A percentile compares a stretch with the other conserved stretches of the same genome.
phyloP scores from a whole-genome alignment of 768 basidiomycete genomes.

The Clavulina sp. region DNA sequence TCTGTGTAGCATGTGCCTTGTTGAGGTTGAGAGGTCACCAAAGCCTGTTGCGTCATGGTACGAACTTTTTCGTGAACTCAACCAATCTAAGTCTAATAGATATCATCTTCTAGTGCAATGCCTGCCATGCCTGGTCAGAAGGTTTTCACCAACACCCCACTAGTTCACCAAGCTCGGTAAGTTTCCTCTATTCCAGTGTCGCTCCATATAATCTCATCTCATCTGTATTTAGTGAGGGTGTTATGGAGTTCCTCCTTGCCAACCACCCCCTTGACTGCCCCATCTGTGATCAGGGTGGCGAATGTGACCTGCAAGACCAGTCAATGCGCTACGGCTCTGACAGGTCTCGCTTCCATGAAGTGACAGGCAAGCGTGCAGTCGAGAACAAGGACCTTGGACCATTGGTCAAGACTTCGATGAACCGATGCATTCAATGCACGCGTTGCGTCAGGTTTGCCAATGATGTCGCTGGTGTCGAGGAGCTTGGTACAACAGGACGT shows the following conservation, averaged over 20 bases:
- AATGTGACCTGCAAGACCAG: constrained; percentile 97
- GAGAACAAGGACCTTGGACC: constrained; percentile 98
- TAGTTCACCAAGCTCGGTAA: constrained; percentile 75
- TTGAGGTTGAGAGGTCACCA: constrained; percentile 89
- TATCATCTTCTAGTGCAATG: constrained; percentile 49
- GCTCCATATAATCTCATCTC: neutral
- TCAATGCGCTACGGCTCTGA: constrained; percentile 99
- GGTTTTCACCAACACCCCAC: constrained; percentile 83
- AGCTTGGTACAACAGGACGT: constrained; percentile 88
- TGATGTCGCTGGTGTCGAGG: constrained; percentile 96
- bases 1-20: constrained; percentile 75
- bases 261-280: constrained; percentile 99
- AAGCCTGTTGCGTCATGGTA: constrained; percentile 92
- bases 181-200: neutral
- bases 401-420: constrained; percentile 97
- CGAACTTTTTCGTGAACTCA: constrained; percentile 14
- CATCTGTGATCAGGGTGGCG: constrained; percentile 96
- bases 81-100: constrained; percentile 4
- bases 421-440: constrained; percentile 97
- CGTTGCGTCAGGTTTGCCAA: constrained; percentile 98
- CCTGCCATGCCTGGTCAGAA: constrained; percentile 91
- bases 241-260: constrained; percentile 96
- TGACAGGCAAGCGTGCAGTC: constrained; percentile 91
- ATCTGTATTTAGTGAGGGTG: constrained; percentile 52
- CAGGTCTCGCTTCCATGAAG: constrained; percentile 95